Base-by-base conservation (phyloP, 1,139 yeast genomes). In the Blastobotrys persicus region DNA sequence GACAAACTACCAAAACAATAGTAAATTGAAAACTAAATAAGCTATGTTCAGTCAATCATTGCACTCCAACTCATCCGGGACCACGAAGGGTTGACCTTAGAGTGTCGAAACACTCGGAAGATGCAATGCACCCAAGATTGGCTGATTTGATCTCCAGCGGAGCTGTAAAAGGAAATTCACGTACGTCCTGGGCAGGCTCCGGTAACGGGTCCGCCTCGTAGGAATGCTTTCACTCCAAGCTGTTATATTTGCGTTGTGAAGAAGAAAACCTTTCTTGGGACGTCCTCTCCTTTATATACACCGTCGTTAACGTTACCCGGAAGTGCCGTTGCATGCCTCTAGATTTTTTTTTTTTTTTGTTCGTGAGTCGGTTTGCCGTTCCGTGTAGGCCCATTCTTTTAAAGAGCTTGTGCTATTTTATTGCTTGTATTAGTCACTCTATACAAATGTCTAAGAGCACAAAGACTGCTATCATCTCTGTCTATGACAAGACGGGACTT, bases 401-500 rank as follows among this genome's bases (percentile, higher is more conserved):
- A 20, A 20, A 3, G 5, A 42, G 28, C 44, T 13, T 14, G 18
- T 4, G 32, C 26, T 37, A 42, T 6, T 40, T 23, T 28, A 28
- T 28, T 31, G 19, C 33, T 34, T 42, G n/a, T 16, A 34, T 14
- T 23, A 23, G 33, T 26, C 11, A 32, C 33, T n/a, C n/a, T n/a
- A n/a, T n/a, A n/a, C n/a, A n/a, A 44, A 44, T 40, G 37, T 45
- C 47, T 34, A 51, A 46, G 52, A 65, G 49, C 75, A 78, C 72
- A 53, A 85, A 85, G 71, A 91, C 96, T 55, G 98, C 98, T 47
- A 92, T 92, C 66, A 78, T 92, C 65, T 91, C 98, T 31, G 98
- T 92, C 58, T 91, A 92, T 73, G 96, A 92, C 75, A 92, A 92
- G 74, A 92, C 98, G 46, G 98, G 98, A 47, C 77, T 92, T 59